Base-by-base conservation (phyloP, 352 stramenopile genomes). In the Pythium insidiosum region DNA sequence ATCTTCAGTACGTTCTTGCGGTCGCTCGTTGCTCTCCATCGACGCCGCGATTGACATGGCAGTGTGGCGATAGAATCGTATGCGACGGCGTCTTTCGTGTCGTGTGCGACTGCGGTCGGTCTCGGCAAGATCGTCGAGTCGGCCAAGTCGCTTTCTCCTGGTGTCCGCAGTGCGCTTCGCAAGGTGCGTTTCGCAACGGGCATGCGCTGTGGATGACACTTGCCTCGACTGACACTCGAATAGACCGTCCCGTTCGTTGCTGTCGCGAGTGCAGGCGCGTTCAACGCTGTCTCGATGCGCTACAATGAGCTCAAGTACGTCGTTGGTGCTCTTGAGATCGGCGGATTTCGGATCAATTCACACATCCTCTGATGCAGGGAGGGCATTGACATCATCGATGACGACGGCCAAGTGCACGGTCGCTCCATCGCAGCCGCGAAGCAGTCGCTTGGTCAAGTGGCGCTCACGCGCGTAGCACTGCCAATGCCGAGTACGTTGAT, bases 221-320 rank as follows among this genome's bases (percentile, higher is more conserved):
- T n/a, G n/a, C n/a, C n/a, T n/a, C n/a, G n/a, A n/a, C n/a, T n/a
- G n/a, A 9, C 28, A 33, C 28, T 15, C 9, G 6, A 54, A 15
- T 25, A 92, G 79, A 88, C 75, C 21, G 78, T 94, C 24, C 83
- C 83, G 13, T 94, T 91, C 47, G 56, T 92, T 22, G 80, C 83
- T 16, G 83, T 94, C 1, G 78, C 76, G 0, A 86, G 73, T 25
- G 83, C 83, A 16, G 83, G 83, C 53, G 78, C 73, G 11, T 89
- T 88, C 52, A 93, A 94, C 47, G 80, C 76, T 15, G 80, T 91
- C n/a, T 88, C 79, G 0, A 91, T 91, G 76, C 75, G 83, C n/a
- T 81, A 87, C 42, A 88, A 87, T 38, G 83, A 94, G 59, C 80
- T 81, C 51, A 67, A 70, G 79, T 91, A 67, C 45, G 75, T 70